phyloP scores from a whole-genome alignment of 306 rosid genomes.

The Rubus parviflorus region DNA sequence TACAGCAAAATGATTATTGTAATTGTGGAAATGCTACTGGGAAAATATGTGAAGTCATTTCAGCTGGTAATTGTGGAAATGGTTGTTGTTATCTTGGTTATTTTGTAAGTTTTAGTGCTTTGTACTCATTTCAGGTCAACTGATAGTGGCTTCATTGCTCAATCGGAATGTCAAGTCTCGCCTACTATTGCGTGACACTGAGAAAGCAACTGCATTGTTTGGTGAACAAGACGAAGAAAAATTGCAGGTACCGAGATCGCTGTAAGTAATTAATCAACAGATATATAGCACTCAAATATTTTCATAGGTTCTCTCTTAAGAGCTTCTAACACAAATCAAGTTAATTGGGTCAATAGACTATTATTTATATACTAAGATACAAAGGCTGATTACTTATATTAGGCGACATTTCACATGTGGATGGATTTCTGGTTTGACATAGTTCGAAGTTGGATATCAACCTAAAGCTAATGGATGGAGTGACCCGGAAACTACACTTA shows the following conservation, averaged over 20 bases:
- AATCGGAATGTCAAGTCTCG: conserved; percentile 68
- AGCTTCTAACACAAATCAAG: background rate
- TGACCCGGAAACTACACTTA: background rate
- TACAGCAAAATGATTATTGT: no score
- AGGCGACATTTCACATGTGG: background rate
- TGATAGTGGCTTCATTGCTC: conserved; percentile 83
- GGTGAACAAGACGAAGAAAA: conserved; percentile 66
- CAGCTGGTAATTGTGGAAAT: no score
- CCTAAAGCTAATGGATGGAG: background rate
- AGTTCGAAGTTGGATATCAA: no score
- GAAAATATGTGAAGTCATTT: background rate
- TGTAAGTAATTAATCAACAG: background rate
- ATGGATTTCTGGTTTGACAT: background rate
- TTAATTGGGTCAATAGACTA: background rate
- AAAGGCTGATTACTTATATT: no score
- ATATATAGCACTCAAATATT: background rate
- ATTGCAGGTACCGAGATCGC: conserved; percentile 53
- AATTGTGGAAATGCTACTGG: background rate
- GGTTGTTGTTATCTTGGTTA: conserved; percentile 9
- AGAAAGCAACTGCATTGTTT: conserved; percentile 69
- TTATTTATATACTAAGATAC: background rate
- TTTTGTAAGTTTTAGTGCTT: conserved; percentile 14
- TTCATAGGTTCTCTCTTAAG: background rate
- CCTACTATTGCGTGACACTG: conserved; percentile 68
- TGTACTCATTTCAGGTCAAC: conserved; percentile 67